Percentiles rank a stretch among this genome's conserved stretches.
These are phyloP conservation scores for Crassisporium funariophilum DNA, from an alignment of 768 basidiomycete genomes.

Conservation along the genomic window DNA sequence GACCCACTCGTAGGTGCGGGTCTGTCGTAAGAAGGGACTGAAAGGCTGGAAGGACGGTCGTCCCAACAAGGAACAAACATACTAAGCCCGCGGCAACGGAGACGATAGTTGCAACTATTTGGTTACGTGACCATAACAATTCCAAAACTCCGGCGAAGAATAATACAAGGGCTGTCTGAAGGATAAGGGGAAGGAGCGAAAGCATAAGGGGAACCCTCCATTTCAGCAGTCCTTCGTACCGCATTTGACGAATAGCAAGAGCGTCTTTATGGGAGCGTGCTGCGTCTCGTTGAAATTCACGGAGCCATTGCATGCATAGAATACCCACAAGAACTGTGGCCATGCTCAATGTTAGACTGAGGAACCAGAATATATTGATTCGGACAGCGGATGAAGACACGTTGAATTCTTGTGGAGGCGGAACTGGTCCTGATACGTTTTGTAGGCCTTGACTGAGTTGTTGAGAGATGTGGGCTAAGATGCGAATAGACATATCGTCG, in stretches of 20 bases:
- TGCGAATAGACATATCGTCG: slow-evolving; percentile 5
- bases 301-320: slow-evolving; percentile 29
- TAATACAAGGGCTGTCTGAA: slow-evolving; percentile 27
- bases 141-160: slow-evolving; percentile 31
- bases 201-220: slow-evolving; percentile 30
- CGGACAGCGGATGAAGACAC: slow-evolving; percentile 15
- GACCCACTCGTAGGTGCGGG: slow-evolving; percentile 9
- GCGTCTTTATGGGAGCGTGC: slow-evolving; percentile 20
- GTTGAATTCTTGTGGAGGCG: slow-evolving; percentile 9
- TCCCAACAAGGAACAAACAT: slow-evolving; percentile 19
- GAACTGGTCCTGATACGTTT: not conserved
- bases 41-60: slow-evolving; percentile 25
- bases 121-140: slow-evolving; percentile 22
- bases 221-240: slow-evolving; percentile 23
- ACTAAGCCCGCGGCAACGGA: slow-evolving; percentile 17
- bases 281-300: slow-evolving; percentile 24
- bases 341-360: slow-evolving; percentile 25
- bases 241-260: slow-evolving; percentile 26
- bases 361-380: slow-evolving; percentile 26
- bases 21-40: slow-evolving; percentile 15
- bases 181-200: slow-evolving; percentile 25
- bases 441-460: slow-evolving; percentile 2
- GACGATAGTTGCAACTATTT: slow-evolving; percentile 18
- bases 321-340: slow-evolving; percentile 25
- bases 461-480: slow-evolving; percentile 9